Conservation (phyloP, 805 yeast species). For the Saturnispora galanensis region DNA sequence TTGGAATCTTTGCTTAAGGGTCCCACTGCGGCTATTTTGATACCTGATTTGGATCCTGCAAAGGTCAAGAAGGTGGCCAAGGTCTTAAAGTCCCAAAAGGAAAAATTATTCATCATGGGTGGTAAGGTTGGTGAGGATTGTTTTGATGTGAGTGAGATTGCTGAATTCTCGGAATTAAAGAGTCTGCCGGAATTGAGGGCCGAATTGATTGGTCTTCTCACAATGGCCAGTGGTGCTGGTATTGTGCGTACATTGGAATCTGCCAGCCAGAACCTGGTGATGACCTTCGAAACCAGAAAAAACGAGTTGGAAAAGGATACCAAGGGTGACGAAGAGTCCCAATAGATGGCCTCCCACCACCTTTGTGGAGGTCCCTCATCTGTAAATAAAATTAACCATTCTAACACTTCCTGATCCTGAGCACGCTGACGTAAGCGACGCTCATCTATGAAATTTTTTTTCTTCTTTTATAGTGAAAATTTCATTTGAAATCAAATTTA, state of each 20-base stretch:
- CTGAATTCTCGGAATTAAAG: slow-evolving; percentile 65
- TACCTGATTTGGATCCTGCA: slow-evolving; percentile 62
- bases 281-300: slow-evolving; percentile 60
- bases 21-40: slow-evolving; percentile 73
- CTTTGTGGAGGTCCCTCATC: not conserved
- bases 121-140: slow-evolving; percentile 65
- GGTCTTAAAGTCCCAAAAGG: slow-evolving; percentile 52
- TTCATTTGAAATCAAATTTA: not conserved
- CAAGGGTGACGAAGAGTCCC: not conserved
- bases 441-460: not conserved
- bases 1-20: slow-evolving; percentile 63
- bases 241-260: slow-evolving; percentile 72
- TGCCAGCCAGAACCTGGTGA: slow-evolving; percentile 55
- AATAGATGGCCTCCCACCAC: not conserved
- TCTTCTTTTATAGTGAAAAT: not conserved
- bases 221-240: slow-evolving; percentile 84
- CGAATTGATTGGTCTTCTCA: slow-evolving; percentile 73
- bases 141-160: slow-evolving; percentile 42
- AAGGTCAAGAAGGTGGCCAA: slow-evolving; percentile 53
- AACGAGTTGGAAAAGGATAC: slow-evolving; percentile 19
- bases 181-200: slow-evolving; percentile 61
- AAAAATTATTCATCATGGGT: slow-evolving; percentile 72
- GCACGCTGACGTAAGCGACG: too few species aligned
- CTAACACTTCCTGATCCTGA: too few species aligned
- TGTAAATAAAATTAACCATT: not conserved